Evolutionary conservation across 2,329 filamentous ascomycete species (phyloP).

Genomic region (Monosporascus sp.): DNA sequence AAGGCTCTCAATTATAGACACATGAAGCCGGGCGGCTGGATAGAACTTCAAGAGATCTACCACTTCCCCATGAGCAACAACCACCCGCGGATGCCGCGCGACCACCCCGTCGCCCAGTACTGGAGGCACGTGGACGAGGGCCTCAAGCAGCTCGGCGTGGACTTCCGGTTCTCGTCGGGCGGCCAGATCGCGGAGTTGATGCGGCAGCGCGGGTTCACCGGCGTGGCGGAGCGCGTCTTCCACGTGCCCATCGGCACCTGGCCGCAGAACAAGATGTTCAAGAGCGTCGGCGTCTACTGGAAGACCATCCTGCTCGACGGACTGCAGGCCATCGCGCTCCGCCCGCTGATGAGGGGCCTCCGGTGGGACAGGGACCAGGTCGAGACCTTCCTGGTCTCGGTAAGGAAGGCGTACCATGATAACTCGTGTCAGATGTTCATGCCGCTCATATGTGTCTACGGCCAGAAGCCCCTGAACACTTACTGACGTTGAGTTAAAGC

Average conservation of each 20-base stretch:
- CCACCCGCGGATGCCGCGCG: conserved; percentile 27
- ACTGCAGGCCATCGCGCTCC: conserved; percentile 45
- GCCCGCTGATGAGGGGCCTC: conserved; percentile 45
- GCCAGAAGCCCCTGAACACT: conserved; percentile 39
- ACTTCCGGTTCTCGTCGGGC: conserved; percentile 38
- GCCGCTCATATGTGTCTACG: conserved; percentile 51
- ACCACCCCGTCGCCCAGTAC: conserved; percentile 40
- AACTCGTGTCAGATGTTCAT: conserved; percentile 45
- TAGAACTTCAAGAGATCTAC: conserved; percentile 50
- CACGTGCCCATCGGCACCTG: conserved; percentile 51
- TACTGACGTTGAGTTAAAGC: too few relatives aligned
- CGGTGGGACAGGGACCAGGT: conserved; percentile 44
- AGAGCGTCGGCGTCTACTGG: conserved; percentile 48
- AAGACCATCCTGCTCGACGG: conserved; percentile 45
- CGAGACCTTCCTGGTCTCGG: conserved; percentile 42
- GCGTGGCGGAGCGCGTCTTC: conserved; percentile 44
- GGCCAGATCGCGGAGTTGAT: conserved; percentile 39
- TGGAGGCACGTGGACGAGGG: conserved; percentile 42
- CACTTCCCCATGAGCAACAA: conserved; percentile 42
- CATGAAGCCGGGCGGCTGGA: conserved; percentile 49
- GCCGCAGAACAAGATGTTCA: conserved; percentile 46
- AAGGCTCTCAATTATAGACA: conserved; percentile 30
- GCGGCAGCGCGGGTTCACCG: conserved; percentile 45
- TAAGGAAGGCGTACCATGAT: conserved; percentile 43
- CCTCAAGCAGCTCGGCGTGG: conserved; percentile 38